Evolutionary conservation across 257 asterid genomes (phyloP), one percentile per base, ranked within the genome.

Genomic region (Salvia hispanica): DNA sequence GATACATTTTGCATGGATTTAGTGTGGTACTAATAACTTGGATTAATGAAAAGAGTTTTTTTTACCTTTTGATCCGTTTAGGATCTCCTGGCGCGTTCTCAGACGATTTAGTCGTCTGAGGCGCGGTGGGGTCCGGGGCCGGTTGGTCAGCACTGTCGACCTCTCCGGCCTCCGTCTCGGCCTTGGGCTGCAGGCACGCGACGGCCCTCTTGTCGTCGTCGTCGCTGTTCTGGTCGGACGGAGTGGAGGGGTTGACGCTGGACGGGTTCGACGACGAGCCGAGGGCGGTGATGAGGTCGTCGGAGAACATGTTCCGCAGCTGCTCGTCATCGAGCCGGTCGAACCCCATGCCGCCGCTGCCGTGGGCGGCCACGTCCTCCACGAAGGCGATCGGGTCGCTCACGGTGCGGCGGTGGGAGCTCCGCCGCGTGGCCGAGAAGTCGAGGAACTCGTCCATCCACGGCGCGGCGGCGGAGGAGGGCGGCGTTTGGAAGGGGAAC

Each of bases 1-100:
- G 31, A 25, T 2, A 25, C 31, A 25, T 25, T 25, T 25, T 25
- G 31, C 31, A 25, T 25, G 31, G 31, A 25, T 25, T 25, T 1
- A 25, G 31, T 0, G 31, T 25, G 3, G 31, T 25, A 18, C 21
- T 18, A 18, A 18, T 18, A 18, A 18, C 21, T 18, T 18, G 21
- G 21, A 0, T 18, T 18, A 25, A 25, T 25, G 31, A 25, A 34
- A 7, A 14, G 28, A 48, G 1, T 6, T 6, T 9, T 6, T 9
- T 73, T 18, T 73, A 92, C 98, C 98, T 88, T 70, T 92, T 92
- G 75, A 92, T 84, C 79, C 97, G 81, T 76, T 92, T 92, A 9
- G 98, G 96, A 72, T 92, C 97, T 0, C 78, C 80, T 37, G 77
- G 62, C 11, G 9, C 51, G 52, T 74, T 72, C 0, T 74, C 78